phyloP scores from a whole-genome alignment of 441 rosid genomes.

The Aleurites moluccanus region DNA sequence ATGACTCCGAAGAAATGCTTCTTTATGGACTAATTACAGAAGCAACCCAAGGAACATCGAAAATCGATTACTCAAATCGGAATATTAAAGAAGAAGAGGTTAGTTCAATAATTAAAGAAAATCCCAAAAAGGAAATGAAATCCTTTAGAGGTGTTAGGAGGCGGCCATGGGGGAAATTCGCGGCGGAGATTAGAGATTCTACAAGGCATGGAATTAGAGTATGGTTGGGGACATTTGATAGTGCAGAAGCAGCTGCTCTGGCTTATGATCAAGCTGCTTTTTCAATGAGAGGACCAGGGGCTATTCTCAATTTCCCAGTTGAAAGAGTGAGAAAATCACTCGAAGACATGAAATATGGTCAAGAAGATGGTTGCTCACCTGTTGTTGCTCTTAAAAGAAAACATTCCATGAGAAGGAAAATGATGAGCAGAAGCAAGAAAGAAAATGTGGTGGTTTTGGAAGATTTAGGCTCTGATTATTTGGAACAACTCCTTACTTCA shows the following conservation, averaged over 20 bases:
- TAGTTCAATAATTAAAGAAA: slow-evolving; percentile 35
- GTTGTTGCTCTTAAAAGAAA: slow-evolving; percentile 81
- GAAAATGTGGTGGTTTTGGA: slow-evolving; percentile 66
- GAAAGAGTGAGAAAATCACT: slow-evolving; percentile 73
- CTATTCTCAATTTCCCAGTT: slow-evolving; percentile 73
- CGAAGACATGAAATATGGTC: slow-evolving; percentile 44
- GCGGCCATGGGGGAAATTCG: slow-evolving; percentile 95
- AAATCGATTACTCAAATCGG: neutral
- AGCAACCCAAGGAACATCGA: slow-evolving; percentile 34
- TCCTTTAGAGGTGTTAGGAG: slow-evolving; percentile 75
- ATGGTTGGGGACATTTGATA: slow-evolving; percentile 91
- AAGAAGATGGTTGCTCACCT: slow-evolving; percentile 71
- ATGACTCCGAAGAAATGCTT: slow-evolving; percentile 91
- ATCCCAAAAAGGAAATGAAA: slow-evolving; percentile 36
- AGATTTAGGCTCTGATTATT: slow-evolving; percentile 76
- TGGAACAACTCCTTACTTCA: slow-evolving; percentile 63
- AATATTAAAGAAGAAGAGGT: slow-evolving; percentile 51
- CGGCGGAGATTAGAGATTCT: slow-evolving; percentile 93
- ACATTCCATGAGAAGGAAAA: slow-evolving; percentile 67
- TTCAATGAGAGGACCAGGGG: slow-evolving; percentile 78
- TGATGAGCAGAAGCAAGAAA: slow-evolving; percentile 42
- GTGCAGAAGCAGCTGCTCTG: slow-evolving; percentile 85
- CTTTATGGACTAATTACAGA: slow-evolving; percentile 59
- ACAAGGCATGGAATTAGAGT: slow-evolving; percentile 72
- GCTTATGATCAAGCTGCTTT: slow-evolving; percentile 93